A percentile compares a stretch with the other conserved stretches of the same genome.
Evolutionary conservation across 192 early-diverging fungal genomes (phyloP).

Genomic region (Coemansia sp.): DNA sequence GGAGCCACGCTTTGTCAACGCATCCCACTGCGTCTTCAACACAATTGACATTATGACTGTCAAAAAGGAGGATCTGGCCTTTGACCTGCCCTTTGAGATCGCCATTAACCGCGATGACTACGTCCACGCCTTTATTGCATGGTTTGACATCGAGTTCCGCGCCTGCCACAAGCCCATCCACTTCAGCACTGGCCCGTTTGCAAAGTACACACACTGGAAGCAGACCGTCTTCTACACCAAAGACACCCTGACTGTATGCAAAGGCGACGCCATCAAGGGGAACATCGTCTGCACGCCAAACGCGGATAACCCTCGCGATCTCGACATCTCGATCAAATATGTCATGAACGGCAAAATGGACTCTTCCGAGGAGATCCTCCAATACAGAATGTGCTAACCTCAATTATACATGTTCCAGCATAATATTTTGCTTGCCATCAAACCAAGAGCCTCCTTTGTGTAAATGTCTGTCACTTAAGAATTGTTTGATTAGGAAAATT

Average conservation of each 20-base stretch:
- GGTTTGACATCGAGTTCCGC: constrained; percentile 97
- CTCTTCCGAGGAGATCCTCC: constrained; percentile 54
- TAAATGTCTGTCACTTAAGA: not conserved
- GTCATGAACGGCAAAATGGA: constrained; percentile 63
- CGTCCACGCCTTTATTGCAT: constrained; percentile 90
- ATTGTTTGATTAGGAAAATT: not conserved
- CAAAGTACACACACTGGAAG: constrained; percentile 99
- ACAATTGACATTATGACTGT: constrained; percentile 80
- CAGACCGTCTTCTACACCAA: constrained; percentile 97
- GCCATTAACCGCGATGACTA: constrained; percentile 79
- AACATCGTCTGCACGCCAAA: constrained; percentile 73
- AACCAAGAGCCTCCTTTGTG: not conserved
- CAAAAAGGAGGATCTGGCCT: constrained; percentile 83
- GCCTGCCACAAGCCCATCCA: constrained; percentile 85
- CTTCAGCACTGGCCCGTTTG: constrained; percentile 81
- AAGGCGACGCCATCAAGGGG: constrained; percentile 74
- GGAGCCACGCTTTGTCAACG: constrained; percentile 80
- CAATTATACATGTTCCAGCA: not conserved
- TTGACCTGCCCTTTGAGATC: constrained; percentile 82
- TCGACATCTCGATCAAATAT: constrained; percentile 86
- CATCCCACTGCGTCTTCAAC: constrained; percentile 77
- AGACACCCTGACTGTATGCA: constrained; percentile 71
- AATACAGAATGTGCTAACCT: constrained; percentile 73
- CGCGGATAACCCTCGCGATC: constrained; percentile 85
- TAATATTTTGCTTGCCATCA: not conserved